Evolutionary conservation across 768 basidiomycete species (phyloP).

Genomic region (Hortiboletus campestris): DNA sequence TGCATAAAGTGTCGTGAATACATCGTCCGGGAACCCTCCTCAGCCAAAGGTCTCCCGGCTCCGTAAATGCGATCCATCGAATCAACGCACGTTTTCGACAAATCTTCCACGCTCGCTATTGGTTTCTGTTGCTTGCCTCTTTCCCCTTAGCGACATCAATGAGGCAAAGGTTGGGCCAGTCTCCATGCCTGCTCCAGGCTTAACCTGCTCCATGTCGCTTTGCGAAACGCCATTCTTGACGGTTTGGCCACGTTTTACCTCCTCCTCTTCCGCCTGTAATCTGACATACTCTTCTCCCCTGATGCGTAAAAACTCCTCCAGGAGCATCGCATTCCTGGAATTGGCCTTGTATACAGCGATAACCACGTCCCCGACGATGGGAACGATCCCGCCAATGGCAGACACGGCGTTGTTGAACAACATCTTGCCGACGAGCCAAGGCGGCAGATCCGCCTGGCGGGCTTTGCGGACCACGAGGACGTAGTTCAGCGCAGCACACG

Average conservation of each 20-base stretch:
- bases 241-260: conserved; percentile 15
- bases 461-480: conserved; percentile 74
- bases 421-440: conserved; percentile 74
- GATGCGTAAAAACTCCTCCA: conserved; percentile 81
- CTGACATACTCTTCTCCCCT: conserved; percentile 73
- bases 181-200: conserved; percentile 53
- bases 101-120: conserved; percentile 36
- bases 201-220: conserved; percentile 42
- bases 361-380: conserved; percentile 71
- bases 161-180: conserved; percentile 29
- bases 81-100: conserved; percentile 35
- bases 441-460: conserved; percentile 64
- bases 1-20: background rate
- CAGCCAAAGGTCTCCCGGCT: background rate
- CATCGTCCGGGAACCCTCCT: background rate
- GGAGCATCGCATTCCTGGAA: conserved; percentile 79
- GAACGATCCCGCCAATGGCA: conserved; percentile 63
- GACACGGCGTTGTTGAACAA: conserved; percentile 71
- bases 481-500: conserved; percentile 68
- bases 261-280: conserved; percentile 38
- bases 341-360: conserved; percentile 85
- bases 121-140: conserved; percentile 20
- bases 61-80: background rate
- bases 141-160: conserved; percentile 15
- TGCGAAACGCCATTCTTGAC: conserved; percentile 22